Evolutionary conservation across 352 stramenopile genomes (phyloP).

Genomic region (Bremia lactucae): DNA sequence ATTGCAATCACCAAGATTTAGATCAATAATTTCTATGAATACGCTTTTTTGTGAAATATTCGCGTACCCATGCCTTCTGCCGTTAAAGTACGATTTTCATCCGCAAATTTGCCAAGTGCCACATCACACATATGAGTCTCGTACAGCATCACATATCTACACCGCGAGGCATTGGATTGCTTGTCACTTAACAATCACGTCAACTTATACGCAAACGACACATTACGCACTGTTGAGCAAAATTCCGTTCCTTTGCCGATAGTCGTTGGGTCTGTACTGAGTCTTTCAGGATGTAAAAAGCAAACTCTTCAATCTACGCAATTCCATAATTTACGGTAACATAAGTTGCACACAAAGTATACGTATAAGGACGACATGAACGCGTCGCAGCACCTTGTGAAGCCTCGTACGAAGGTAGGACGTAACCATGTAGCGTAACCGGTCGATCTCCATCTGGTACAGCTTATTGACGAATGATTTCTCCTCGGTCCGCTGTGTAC

Average conservation of each 20-base stretch:
- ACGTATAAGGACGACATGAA: too few relatives aligned
- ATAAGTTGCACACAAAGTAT: too few relatives aligned
- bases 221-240: constrained; percentile 53
- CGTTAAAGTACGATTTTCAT: constrained; percentile 46
- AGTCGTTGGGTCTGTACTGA: constrained; percentile 36
- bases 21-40: background rate
- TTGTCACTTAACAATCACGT: too few relatives aligned
- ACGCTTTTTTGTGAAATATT: background rate
- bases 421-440: constrained; percentile 72
- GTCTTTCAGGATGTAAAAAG: constrained; percentile 44
- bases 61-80: constrained; percentile 54
- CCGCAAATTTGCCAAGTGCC: constrained; percentile 45
- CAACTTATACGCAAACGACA: background rate
- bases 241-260: constrained; percentile 62
- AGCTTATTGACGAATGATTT: constrained; percentile 76
- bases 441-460: constrained; percentile 86
- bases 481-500: constrained; percentile 53
- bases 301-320: constrained; percentile 66
- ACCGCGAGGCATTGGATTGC: background rate
- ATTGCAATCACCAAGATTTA: background rate
- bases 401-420: constrained; percentile 74
- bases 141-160: constrained; percentile 46
- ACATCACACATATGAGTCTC: constrained; percentile 66
- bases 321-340: too few relatives aligned
- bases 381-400: constrained; percentile 39